These are phyloP conservation scores for Alternaria angustiovoidea DNA, from an alignment of 2,329 filamentous ascomycete species.

Conservation along the genomic window DNA sequence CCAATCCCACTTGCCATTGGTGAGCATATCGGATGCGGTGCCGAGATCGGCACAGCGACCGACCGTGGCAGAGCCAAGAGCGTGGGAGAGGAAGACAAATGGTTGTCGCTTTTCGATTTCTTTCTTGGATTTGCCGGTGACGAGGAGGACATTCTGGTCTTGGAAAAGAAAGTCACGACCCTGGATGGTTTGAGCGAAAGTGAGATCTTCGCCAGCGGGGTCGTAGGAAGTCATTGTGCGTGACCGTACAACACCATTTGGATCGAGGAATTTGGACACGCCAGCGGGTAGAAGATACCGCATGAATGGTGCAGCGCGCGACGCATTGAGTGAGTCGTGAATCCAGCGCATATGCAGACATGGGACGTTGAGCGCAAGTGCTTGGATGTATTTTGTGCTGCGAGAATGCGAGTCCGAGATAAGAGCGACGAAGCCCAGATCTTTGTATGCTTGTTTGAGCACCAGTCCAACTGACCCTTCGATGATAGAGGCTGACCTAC, in stretches of 20 bases:
- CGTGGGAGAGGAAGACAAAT: slow-evolving; percentile 81
- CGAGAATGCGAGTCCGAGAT: slow-evolving; percentile 87
- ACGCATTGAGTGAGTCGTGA: slow-evolving; percentile 70
- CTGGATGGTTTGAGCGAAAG: slow-evolving; percentile 39
- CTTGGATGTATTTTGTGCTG: slow-evolving; percentile 92
- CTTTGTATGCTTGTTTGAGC: slow-evolving; percentile 62
- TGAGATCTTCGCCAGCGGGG: slow-evolving; percentile 59
- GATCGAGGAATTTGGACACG: slow-evolving; percentile 75
- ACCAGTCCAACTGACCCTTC: slow-evolving; percentile 53
- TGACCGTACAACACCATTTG: slow-evolving; percentile 74
- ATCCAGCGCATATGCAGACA: slow-evolving; percentile 87
- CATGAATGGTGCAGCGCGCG: slow-evolving; percentile 73
- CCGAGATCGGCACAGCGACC: slow-evolving; percentile 70
- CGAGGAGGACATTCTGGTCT: slow-evolving; percentile 73
- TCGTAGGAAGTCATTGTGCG: slow-evolving; percentile 70
- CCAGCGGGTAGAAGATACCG: slow-evolving; percentile 88
- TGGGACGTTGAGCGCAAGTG: slow-evolving; percentile 85
- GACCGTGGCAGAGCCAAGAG: slow-evolving; percentile 75
- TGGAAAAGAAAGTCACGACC: slow-evolving; percentile 69
- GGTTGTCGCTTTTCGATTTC: slow-evolving; percentile 71
- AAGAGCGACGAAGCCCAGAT: slow-evolving; percentile 80
- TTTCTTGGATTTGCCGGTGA: slow-evolving; percentile 70
- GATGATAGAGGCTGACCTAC: slow-evolving; percentile 18
- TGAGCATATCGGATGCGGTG: slow-evolving; percentile 69
- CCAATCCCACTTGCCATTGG: slow-evolving; percentile 73